Conservation (phyloP, 768 basidiomycete genomes). For the Tricholoma sp. region DNA sequence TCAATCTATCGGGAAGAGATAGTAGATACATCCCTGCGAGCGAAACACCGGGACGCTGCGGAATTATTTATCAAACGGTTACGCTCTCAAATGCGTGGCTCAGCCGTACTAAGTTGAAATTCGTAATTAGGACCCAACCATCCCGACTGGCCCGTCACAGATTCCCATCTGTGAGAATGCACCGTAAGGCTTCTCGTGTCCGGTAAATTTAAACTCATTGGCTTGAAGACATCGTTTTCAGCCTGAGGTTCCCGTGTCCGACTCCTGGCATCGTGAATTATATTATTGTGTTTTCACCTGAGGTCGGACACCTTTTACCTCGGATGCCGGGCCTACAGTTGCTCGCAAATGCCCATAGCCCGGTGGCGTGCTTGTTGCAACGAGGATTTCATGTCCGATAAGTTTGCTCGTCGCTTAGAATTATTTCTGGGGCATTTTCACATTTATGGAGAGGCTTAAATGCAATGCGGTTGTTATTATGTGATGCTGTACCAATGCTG, state of each 20-base stretch:
- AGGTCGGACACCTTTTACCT: neutral
- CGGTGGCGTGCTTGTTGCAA: conserved; percentile 6
- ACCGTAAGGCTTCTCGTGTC: neutral
- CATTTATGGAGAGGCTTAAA: neutral
- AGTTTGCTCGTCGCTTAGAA: neutral
- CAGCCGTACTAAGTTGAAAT: neutral
- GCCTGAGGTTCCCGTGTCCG: no score
- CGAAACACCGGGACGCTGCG: neutral
- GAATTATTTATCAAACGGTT: neutral
- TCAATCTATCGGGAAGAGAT: neutral
- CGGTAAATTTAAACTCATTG: neutral
- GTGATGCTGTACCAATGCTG: neutral
- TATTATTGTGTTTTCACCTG: neutral
- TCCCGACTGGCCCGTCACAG: neutral
- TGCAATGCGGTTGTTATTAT: neutral
- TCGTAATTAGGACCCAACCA: neutral
- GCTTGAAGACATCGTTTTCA: neutral
- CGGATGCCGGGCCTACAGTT: neutral
- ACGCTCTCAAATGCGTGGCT: neutral
- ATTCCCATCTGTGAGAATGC: neutral
- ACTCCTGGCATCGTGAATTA: neutral
- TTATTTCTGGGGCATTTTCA: neutral
- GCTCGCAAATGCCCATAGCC: neutral
- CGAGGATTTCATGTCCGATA: conserved; percentile 8
- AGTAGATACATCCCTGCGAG: neutral